Evolutionary conservation across 495 filamentous ascomycete species (phyloP), one percentile per base, ranked within the genome.

Genomic region (Amphirosellinia nigrospora): DNA sequence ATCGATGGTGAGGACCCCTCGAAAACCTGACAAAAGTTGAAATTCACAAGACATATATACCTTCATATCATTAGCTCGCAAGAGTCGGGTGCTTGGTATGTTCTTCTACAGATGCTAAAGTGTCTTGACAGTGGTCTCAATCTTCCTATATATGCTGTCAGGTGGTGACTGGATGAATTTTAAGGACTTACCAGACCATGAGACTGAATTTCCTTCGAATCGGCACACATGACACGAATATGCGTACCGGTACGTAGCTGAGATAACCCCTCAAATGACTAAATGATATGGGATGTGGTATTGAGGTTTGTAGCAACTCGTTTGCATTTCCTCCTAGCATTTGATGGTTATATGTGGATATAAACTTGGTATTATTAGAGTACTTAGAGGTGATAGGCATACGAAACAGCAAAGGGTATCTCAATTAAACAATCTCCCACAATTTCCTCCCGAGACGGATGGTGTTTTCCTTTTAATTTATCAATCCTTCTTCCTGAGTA

Each of bases 401-500:
- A 23, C 63, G 23, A 63, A 61, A 60, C 41, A 36, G 28, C 67
- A 52, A 61, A 52, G 55, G 55, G 43, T 69, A 62, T 69, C 66
- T 62, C 66, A 62, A 69, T 50, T 4, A 60, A 60, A 60, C 55
- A 46, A 30, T 46, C 39, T 61, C 39, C 41, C 39, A 45, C 26
- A 3, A 26, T 38, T 5, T 53, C 64, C 52, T 36, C 9, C 50
- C 15, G 5, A 23, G 8, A 59, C 16, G 16, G 28, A 8, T 30
- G 10, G 41, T 15, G 39, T 21, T 55, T 16, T 2, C n/a, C 7
- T 16, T 16, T 13, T 13, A 30, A 63, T 21, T 52, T 21, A 16
- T 46, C 72, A 76, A 32, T 73, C 28, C 70, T 72, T 76, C 62
- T 69, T 73, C 48, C 46, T 55, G 26, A 77, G 65, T 43, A 73